Base-by-base conservation (phyloP, 371 early-diverging fungal genomes). In the Mortierella sp. region DNA sequence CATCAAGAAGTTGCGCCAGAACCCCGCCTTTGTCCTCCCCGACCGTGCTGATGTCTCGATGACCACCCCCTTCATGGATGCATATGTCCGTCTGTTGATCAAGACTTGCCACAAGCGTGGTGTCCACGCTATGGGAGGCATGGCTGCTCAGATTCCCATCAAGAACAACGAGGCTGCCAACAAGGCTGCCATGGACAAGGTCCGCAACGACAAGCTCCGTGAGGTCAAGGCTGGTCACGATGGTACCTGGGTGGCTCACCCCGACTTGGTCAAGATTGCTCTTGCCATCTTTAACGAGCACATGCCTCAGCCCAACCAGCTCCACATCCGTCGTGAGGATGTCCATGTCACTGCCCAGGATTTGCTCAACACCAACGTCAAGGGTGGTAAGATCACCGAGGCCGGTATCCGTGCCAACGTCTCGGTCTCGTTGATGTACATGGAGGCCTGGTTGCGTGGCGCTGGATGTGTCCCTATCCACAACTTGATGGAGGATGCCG, bases 121-220 rank as follows among this genome's bases (percentile, higher is more conserved):
- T 59, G 98, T 98, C 15, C 98, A 98, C 81, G 98, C 98, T 57
- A 98, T 98, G 97, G 98, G 98, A 61, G 98, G 98, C 50, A 98
- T 97, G 98, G 97, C 98, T 48, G 98, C 98, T 44, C 96, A 97
- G 83, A 98, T 98, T 75, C 98, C 98, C 52, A 96, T 97, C 91
- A 96, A 96, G 88, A 90, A 92, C 85, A 89, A 98, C 82, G 75
- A 85, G 45, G 81, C 86, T 56, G 96, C 95, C 57, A 98, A 98
- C 86, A 86, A 92, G 65, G 90, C 92, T 12, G 97, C 98, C 52
- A 91, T 98, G 89, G 88, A 87, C 81, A 97, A 97, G 88, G 98
- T 98, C 46, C 88, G 91, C 72, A 91, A 90, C 53, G 98, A 98
- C 83, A 98, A 98, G 87, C 82, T 91, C 59, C 92, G 98, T 74